phyloP scores from a whole-genome alignment of 2,329 filamentous ascomycete genomes.

The Apiospora aurea region DNA sequence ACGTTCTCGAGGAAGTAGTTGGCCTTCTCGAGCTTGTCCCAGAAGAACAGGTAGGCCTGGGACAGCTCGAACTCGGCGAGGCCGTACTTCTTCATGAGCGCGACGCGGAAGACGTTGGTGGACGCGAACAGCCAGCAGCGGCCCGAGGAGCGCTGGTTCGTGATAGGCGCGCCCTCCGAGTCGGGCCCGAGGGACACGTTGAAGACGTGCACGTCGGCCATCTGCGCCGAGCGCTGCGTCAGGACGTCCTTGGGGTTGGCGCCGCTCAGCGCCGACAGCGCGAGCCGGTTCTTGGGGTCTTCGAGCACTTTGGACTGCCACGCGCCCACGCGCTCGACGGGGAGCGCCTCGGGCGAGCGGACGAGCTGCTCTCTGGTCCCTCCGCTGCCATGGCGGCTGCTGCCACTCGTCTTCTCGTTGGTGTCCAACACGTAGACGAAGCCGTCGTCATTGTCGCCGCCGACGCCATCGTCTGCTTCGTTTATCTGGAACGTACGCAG shows the following conservation, averaged over 20 bases:
- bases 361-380: slow-evolving; percentile 26
- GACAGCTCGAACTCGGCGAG: slow-evolving; percentile 84
- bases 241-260: slow-evolving; percentile 73
- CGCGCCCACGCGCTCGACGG: slow-evolving; percentile 55
- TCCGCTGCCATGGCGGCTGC: slow-evolving; percentile 13
- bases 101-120: slow-evolving; percentile 91
- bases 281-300: slow-evolving; percentile 75
- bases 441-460: slow-evolving; percentile 51
- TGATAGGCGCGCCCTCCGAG: slow-evolving; percentile 80
- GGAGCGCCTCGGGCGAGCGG: slow-evolving; percentile 54
- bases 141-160: slow-evolving; percentile 82
- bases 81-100: slow-evolving; percentile 83
- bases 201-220: slow-evolving; percentile 80
- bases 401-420: slow-evolving; percentile 35
- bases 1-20: slow-evolving; percentile 90
- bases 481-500: slow-evolving; percentile 49
- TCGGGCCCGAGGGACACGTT: slow-evolving; percentile 75
- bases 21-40: slow-evolving; percentile 91
- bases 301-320: slow-evolving; percentile 70
- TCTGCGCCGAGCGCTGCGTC: slow-evolving; percentile 65
- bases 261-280: slow-evolving; percentile 74
- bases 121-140: slow-evolving; percentile 92
- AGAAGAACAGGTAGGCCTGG: slow-evolving; percentile 89
- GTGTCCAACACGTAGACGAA: neutral
- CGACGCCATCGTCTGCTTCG: slow-evolving; percentile 55